Evolutionary conservation across 768 basidiomycete genomes (phyloP), one percentile per base, ranked within the genome.

Genomic region (Thelephora ganbajun): DNA sequence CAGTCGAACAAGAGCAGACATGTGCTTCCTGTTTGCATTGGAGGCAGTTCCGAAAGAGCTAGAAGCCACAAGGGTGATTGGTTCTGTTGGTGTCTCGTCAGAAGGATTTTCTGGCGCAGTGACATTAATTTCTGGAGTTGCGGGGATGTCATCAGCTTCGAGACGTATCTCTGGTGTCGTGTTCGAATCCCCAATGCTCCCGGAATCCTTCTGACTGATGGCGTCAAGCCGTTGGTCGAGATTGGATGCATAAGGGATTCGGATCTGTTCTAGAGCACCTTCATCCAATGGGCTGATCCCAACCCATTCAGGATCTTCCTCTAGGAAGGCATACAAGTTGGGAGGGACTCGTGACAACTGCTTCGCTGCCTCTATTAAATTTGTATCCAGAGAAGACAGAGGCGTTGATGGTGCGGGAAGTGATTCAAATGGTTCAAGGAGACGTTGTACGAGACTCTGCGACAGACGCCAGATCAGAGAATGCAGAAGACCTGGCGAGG

Each of bases 391-490:
- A 44, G 63, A 51, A 3, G 61, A 57, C 20, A 66, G 61, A 9
- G 69, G 68, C 3, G 52, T 58, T 5, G 66, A 61, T 3, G 74
- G 72, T 1, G 68, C 54, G 20, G 73, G 67, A 16, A 73, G 58
- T 3, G 59, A 55, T 9, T 65, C 59, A 41, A 84, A 69, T 2
- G 79, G 80, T 43, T 68, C 59, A 7, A 87, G 62, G 44, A 87
- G 64, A 22, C 78, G 74, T 46, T 70, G 74, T 26, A 85, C 73
- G 51, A 88, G 76, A 52, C 81, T 81, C 85, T 88, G 53, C 2
- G 49, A 51, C 3, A 22, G 22, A 26, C 33, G 45, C 56, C 49
- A 58, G 51, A n/a, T 51, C 9, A 19, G n/a, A 23, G 33, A 43
- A 55, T 48, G 54, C 49, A 47, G 12, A 30, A 2, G 11, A 43